These are phyloP conservation scores for Globisporangium spinosum DNA, from an alignment of 352 stramenopile species.

Conservation along the genomic window DNA sequence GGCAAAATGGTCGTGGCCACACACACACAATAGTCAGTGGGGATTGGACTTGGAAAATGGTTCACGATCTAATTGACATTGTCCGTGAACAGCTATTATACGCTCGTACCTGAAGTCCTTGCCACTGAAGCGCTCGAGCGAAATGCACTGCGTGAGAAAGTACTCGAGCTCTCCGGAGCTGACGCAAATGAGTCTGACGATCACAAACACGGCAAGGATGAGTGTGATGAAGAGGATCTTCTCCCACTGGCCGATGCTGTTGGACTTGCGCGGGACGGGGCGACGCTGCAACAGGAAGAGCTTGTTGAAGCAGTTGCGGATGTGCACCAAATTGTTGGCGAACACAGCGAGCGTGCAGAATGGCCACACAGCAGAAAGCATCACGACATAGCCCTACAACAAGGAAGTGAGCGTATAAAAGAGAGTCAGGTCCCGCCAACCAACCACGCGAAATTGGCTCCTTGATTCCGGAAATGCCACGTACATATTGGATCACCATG, in stretches of 20 bases:
- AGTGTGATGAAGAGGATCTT: constrained; percentile 85
- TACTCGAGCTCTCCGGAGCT: constrained; percentile 83
- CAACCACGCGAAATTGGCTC: not conserved
- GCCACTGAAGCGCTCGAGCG: constrained; percentile 72
- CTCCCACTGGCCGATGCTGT: constrained; percentile 86
- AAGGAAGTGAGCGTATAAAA: constrained; percentile 10
- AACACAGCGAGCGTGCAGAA: constrained; percentile 78
- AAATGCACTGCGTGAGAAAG: constrained; percentile 68
- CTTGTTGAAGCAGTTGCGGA: constrained; percentile 84
- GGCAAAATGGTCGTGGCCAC: not conserved
- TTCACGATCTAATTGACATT: not conserved
- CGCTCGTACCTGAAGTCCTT: constrained; percentile 71
- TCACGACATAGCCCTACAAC: constrained; percentile 80
- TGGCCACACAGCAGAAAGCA: constrained; percentile 87
- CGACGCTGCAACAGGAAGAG: constrained; percentile 65
- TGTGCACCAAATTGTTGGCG: constrained; percentile 80
- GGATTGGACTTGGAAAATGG: not conserved
- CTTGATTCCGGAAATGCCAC: constrained; percentile 4
- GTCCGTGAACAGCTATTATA: not conserved
- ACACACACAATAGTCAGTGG: not conserved
- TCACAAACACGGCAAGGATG: constrained; percentile 76
- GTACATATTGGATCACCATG: constrained; percentile 88
- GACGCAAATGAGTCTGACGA: constrained; percentile 82
- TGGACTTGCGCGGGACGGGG: constrained; percentile 73
- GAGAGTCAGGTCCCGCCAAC: not conserved